Evolutionary conservation across 257 asterid genomes (phyloP).

Genomic region (Parsonsia alboflavescens): DNA sequence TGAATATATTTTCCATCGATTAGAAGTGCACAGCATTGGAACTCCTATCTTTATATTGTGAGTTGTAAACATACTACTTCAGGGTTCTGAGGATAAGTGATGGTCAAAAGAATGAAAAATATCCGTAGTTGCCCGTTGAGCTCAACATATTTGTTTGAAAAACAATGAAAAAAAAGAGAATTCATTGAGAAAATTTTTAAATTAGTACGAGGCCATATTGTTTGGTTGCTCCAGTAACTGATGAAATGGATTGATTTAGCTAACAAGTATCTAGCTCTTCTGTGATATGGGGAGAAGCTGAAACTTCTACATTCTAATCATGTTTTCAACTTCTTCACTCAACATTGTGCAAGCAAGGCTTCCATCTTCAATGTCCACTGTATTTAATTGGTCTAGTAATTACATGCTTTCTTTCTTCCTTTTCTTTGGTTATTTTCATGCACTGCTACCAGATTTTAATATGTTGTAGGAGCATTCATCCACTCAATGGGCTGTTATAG

Average conservation of each 20-base stretch:
- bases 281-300: background rate
- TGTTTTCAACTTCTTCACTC: background rate
- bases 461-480: background rate
- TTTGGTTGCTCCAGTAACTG: background rate
- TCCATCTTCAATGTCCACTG: background rate
- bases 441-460: background rate
- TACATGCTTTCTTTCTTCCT: background rate
- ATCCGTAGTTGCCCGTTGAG: background rate
- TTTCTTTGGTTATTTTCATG: background rate
- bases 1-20: too few relatives aligned
- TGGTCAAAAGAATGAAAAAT: background rate
- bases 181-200: background rate
- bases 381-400: background rate
- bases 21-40: background rate
- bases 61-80: background rate
- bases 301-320: background rate
- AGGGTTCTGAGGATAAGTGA: background rate
- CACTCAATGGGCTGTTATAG: background rate
- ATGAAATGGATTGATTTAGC: too few relatives aligned
- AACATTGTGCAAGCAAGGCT: background rate
- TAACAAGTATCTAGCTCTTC: too few relatives aligned
- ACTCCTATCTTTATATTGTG: background rate
- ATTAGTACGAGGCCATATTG: background rate
- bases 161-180: background rate
- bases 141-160: background rate